phyloP scores from a whole-genome alignment of 2,329 filamentous ascomycete species.

The Colletotrichum somersetense region DNA sequence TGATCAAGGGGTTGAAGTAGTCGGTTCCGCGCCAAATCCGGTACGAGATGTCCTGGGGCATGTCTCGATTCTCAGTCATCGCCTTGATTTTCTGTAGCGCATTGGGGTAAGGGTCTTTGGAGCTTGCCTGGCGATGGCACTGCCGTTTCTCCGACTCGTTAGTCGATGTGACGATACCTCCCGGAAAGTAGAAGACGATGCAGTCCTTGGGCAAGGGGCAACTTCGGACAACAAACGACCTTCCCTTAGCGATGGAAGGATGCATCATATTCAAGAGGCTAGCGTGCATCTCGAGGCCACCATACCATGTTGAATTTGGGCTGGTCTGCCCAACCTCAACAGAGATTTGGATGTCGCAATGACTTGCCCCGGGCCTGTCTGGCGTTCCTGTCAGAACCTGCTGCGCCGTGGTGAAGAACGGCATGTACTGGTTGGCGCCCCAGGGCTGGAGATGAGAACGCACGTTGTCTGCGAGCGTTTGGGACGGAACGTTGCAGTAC shows the following conservation, averaged over 20 bases:
- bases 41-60: conserved; percentile 10
- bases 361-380: background rate
- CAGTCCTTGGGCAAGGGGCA: conserved; percentile 5
- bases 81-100: conserved; percentile 15
- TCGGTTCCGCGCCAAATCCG: conserved; percentile 39
- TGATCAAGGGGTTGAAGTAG: conserved; percentile 29
- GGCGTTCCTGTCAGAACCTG: conserved; percentile 46
- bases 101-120: conserved; percentile 21
- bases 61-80: background rate
- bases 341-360: conserved; percentile 22
- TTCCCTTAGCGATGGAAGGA: background rate
- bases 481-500: conserved; percentile 29
- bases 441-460: conserved; percentile 32
- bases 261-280: conserved; percentile 22
- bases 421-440: conserved; percentile 47
- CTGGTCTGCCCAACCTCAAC: background rate
- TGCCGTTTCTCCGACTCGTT: background rate
- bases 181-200: conserved; percentile 33
- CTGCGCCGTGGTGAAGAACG: conserved; percentile 44
- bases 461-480: background rate
- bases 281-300: conserved; percentile 33
- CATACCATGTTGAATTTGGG: conserved; percentile 23
- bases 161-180: background rate
- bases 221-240: conserved; percentile 1
- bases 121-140: conserved; percentile 8